Conservation (phyloP, 139 green algal genomes). For the Haematococcus lacustris region DNA sequence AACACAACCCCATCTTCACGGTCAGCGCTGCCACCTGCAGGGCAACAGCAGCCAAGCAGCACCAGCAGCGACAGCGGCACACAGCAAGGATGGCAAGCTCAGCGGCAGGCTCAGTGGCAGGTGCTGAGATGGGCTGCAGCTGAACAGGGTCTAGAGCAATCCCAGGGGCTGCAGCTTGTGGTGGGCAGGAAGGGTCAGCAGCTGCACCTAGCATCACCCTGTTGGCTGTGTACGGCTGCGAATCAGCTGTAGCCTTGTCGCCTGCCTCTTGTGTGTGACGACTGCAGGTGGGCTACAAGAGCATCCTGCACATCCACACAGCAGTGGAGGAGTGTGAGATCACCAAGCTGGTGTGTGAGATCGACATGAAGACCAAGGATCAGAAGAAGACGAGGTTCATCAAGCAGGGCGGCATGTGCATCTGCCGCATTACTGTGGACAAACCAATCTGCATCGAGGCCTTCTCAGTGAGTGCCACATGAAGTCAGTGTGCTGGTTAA, state of each 20-base stretch:
- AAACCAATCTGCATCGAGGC: slow-evolving; percentile 86
- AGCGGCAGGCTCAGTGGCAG: neutral
- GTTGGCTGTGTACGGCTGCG: neutral
- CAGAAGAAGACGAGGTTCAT: slow-evolving; percentile 78
- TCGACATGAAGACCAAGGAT: slow-evolving; percentile 84
- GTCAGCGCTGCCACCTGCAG: slow-evolving; percentile 31
- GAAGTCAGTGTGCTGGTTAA: too few species aligned
- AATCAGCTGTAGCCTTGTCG: neutral
- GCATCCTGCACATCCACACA: slow-evolving; percentile 81
- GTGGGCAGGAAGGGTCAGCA: neutral
- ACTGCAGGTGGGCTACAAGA: slow-evolving; percentile 57
- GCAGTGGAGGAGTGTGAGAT: slow-evolving; percentile 95
- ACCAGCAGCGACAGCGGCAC: neutral
- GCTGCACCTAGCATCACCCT: neutral
- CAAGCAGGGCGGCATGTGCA: slow-evolving; percentile 47
- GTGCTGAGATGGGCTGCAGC: neutral
- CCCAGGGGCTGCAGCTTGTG: neutral
- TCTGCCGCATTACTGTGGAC: slow-evolving; percentile 55
- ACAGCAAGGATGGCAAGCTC: neutral
- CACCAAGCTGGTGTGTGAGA: slow-evolving; percentile 63
- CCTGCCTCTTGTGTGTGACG: neutral
- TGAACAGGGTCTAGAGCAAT: too few species aligned
- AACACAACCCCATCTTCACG: slow-evolving; percentile 98
- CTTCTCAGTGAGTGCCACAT: slow-evolving; percentile 52
- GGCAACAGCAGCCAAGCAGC: neutral